Evolutionary conservation across 345 rosid species (phyloP), one percentile per base, ranked within the genome.

Genomic region (Citrus reticulata): DNA sequence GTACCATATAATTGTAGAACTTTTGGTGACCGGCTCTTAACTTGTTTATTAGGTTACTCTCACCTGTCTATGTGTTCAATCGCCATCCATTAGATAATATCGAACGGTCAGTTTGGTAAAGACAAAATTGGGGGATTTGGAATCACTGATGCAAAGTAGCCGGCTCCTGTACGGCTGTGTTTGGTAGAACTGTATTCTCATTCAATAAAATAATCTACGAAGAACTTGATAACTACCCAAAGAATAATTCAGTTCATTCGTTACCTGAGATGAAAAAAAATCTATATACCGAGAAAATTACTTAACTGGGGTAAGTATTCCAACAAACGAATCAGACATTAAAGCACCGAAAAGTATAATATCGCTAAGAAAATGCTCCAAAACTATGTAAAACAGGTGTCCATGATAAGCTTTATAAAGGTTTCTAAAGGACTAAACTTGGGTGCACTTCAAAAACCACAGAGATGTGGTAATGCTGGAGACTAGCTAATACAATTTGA

Each of bases 381-480:
- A 59, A 10, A 58, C 59, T 22, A 11, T 57, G 32, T 72, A 5
- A 55, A 42, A 10, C 13, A 35, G 30, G 24, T 29, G 4, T 22
- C 39, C 30, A 49, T 4, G 7, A 54, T 71, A 19, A 19, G 7
- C 61, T 60, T 68, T 67, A 60, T 27, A 11, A 68, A 25, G 16
- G 68, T 61, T 73, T 68, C 59, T 49, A 34, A 68, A 22, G 78
- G 65, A 78, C 40, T 68, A 8, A 25, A 64, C 62, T 81, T 46
- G 2, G 81, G 54, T 60, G 70, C 78, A 68, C 51, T 77, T 42
- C 67, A 74, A 61, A 74, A 61, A 55, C 77, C 68, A 60, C 37
- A 61, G 42, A 14, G 17, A 74, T 40, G 68, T 37, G 77, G 67
- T 60, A 35, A 40, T 14, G 68, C 25, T 25, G 27, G 57, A 40